Conservation (phyloP, 2,329 filamentous ascomycete species). For the Phialophora expanda region DNA sequence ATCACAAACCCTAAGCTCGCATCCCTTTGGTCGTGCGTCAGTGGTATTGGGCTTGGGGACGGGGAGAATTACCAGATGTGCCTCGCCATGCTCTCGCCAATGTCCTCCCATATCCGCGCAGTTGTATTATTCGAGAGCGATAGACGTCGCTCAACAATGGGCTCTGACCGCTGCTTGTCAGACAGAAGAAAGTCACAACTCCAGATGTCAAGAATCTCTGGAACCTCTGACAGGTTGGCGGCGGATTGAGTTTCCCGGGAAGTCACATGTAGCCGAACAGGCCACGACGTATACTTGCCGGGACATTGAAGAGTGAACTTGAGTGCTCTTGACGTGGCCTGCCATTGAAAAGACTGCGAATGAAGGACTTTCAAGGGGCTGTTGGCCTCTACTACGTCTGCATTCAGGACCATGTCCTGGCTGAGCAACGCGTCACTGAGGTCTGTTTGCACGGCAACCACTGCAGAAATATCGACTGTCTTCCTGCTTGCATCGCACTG, state of each 20-base stretch:
- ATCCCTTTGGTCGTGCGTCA: conserved; percentile 51
- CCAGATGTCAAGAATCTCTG: conserved; percentile 64
- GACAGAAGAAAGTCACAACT: conserved; percentile 54
- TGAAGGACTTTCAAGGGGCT: conserved; percentile 46
- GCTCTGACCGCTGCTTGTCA: conserved; percentile 52
- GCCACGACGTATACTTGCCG: conserved; percentile 34
- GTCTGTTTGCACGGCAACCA: conserved; percentile 71
- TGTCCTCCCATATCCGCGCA: conserved; percentile 69
- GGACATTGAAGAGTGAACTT: conserved; percentile 49
- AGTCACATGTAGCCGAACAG: conserved; percentile 38
- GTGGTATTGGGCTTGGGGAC: conserved; percentile 20
- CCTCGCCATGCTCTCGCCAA: conserved; percentile 72
- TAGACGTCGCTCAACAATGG: conserved; percentile 63
- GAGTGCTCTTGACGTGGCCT: conserved; percentile 51
- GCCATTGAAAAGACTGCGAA: conserved; percentile 53
- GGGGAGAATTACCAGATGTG: conserved; percentile 66
- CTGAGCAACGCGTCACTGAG: conserved; percentile 68
- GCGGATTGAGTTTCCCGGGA: conserved; percentile 25
- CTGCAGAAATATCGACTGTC: conserved; percentile 54
- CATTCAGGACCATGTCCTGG: conserved; percentile 50
- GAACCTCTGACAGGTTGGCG: conserved; percentile 37
- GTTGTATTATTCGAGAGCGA: conserved; percentile 47
- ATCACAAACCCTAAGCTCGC: conserved; percentile 64
- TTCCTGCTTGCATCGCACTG: conserved; percentile 50
- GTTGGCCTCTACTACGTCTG: conserved; percentile 34